Percentiles rank a stretch among this genome's conserved stretches.
These are phyloP conservation scores for Cyberlindnera maclurae DNA, from an alignment of 805 yeast genomes.

Conservation along the genomic window DNA sequence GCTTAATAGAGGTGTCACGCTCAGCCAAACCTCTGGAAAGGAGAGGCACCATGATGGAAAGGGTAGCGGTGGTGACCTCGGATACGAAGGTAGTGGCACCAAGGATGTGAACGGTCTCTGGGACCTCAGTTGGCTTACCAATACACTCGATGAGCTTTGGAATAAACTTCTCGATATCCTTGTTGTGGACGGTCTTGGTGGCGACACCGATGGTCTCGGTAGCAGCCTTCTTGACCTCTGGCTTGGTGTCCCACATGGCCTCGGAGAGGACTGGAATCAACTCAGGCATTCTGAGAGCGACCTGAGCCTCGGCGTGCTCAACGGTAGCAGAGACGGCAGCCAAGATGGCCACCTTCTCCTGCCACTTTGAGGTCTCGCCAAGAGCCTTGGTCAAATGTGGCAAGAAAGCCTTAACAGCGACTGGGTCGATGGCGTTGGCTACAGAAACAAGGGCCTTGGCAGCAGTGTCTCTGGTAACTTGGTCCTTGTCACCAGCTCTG, in stretches of 20 bases:
- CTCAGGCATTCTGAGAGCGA: constrained; percentile 99
- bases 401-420: constrained; percentile 82
- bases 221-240: constrained; percentile 96
- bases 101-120: constrained; percentile 96
- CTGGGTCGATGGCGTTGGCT: constrained; percentile 81
- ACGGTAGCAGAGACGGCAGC: constrained; percentile 82
- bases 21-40: constrained; percentile 99
- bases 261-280: constrained; percentile 97
- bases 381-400: constrained; percentile 72
- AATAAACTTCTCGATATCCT: constrained; percentile 98
- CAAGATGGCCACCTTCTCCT: constrained; percentile 90
- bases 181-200: constrained; percentile 97
- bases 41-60: constrained; percentile 98
- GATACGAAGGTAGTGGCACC: constrained; percentile 99
- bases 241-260: constrained; percentile 99
- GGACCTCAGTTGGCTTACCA: constrained; percentile 93
- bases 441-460: constrained; percentile 69
- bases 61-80: constrained; percentile 98
- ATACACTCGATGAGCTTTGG: constrained; percentile 96
- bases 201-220: constrained; percentile 92
- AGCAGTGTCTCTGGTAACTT: constrained; percentile 68
- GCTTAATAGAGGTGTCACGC: constrained; percentile 99
- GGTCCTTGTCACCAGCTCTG: constrained; percentile 88
- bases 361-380: constrained; percentile 84
- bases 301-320: constrained; percentile 89